phyloP scores from a whole-genome alignment of 2,329 filamentous ascomycete species.

The Dactylellina drechsleri region DNA sequence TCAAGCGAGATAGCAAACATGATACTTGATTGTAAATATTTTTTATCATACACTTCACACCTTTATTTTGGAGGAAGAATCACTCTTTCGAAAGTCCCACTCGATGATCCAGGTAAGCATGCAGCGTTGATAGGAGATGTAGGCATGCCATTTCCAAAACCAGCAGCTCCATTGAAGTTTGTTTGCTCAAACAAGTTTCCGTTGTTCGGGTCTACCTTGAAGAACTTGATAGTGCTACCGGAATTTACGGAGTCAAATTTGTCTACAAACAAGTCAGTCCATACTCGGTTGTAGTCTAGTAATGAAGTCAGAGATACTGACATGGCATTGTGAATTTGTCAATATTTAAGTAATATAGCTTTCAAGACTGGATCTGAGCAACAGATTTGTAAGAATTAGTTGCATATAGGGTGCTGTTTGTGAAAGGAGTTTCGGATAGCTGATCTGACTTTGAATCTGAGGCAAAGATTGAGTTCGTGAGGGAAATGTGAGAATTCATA shows the following conservation, averaged over 20 bases:
- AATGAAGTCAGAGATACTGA: neutral
- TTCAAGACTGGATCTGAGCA: too few relatives aligned
- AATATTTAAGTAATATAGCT: too few relatives aligned
- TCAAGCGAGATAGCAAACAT: slow-evolving; percentile 4
- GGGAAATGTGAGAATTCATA: too few relatives aligned
- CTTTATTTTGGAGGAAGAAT: neutral
- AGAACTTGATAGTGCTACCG: slow-evolving; percentile 13
- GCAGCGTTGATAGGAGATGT: slow-evolving; percentile 10
- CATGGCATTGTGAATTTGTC: slow-evolving; percentile 17
- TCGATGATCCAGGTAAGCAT: neutral
- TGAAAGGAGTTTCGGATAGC: too few relatives aligned
- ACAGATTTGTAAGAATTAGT: too few relatives aligned
- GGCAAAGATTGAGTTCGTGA: too few relatives aligned
- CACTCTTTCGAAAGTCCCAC: slow-evolving; percentile 10
- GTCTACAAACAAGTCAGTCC: slow-evolving; percentile 8
- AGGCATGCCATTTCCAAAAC: slow-evolving; percentile 16
- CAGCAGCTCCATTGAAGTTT: neutral
- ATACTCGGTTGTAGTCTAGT: neutral
- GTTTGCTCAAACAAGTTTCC: slow-evolving; percentile 9
- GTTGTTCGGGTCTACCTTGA: slow-evolving; percentile 7
- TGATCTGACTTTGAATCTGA: too few relatives aligned
- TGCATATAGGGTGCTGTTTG: too few relatives aligned
- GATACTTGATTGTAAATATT: slow-evolving; percentile 9
- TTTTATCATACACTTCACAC: neutral
- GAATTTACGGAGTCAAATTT: slow-evolving; percentile 21